These are phyloP conservation scores for Malus fusca DNA, from an alignment of 306 rosid genomes.

Conservation along the genomic window DNA sequence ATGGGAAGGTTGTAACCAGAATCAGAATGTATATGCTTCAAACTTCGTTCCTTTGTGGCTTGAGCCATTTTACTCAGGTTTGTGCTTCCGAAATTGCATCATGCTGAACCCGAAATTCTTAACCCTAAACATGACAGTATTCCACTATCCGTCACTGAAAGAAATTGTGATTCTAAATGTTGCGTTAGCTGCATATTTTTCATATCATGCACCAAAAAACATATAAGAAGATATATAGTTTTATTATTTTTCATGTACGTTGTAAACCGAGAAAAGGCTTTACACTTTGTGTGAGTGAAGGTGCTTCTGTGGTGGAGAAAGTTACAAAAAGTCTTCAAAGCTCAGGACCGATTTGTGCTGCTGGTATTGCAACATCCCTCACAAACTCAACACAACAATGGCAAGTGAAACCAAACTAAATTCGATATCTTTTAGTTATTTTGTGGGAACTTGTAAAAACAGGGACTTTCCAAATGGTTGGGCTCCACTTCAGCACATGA, in stretches of 20 bases:
- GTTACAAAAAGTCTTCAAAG: conserved; percentile 51
- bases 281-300: conserved; percentile 20
- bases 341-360: conserved; percentile 48
- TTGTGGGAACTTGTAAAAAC: conserved; percentile 4
- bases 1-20: conserved; percentile 61
- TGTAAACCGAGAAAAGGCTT: conserved; percentile 11
- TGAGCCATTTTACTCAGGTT: conserved; percentile 70
- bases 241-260: not conserved
- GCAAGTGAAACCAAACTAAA: conserved; percentile 17
- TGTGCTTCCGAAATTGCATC: conserved; percentile 7
- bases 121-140: not conserved
- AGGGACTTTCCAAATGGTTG: conserved; percentile 99
- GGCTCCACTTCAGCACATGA: conserved; percentile 93
- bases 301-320: conserved; percentile 35
- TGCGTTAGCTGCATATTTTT: not conserved
- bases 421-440: not conserved
- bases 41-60: conserved; percentile 89
- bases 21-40: conserved; percentile 62
- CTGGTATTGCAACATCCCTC: conserved; percentile 74
- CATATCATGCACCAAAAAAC: not conserved
- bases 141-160: not conserved
- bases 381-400: conserved; percentile 68
- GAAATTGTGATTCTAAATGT: not conserved
- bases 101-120: not conserved
- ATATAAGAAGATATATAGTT: not conserved